These are phyloP conservation scores for Friedmanniomyces simplex DNA, from an alignment of 495 filamentous ascomycete genomes.

Conservation along the genomic window DNA sequence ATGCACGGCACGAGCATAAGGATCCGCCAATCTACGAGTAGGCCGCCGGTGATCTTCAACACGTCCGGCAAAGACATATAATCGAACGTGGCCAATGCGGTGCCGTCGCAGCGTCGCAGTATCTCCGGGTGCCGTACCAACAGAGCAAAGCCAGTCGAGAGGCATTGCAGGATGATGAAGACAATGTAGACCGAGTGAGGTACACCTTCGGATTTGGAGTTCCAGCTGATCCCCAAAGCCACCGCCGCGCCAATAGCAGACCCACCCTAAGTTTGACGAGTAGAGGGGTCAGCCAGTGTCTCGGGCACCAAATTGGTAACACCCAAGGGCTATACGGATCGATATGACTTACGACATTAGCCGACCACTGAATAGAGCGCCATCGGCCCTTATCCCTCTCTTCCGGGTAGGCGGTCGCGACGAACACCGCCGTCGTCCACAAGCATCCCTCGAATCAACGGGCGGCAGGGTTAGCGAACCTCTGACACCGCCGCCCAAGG, in stretches of 20 bases:
- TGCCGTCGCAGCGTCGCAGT: not conserved
- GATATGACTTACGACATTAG: not conserved
- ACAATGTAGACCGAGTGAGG: constrained; percentile 4
- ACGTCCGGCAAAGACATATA: not conserved
- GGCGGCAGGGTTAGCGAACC: too few relatives aligned
- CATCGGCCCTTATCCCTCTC: constrained; percentile 6
- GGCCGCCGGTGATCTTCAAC: not conserved
- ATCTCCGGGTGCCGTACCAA: not conserved
- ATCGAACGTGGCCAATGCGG: not conserved
- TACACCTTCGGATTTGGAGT: not conserved
- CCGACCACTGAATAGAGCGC: constrained; percentile 5
- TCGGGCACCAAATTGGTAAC: too few relatives aligned
- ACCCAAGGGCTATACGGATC: too few relatives aligned
- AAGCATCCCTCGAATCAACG: not conserved
- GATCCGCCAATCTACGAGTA: constrained; percentile 3
- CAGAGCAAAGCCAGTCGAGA: constrained; percentile 1
- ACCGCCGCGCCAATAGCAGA: constrained; percentile 4
- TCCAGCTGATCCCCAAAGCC: constrained; percentile 7
- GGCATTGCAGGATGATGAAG: constrained; percentile 5
- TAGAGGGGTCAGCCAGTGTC: not conserved
- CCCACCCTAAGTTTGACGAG: not conserved
- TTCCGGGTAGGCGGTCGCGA: constrained; percentile 3
- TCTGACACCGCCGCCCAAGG: too few relatives aligned
- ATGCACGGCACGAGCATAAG: constrained; percentile 7
- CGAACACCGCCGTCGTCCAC: constrained; percentile 6